Evolutionary conservation across 306 rosid genomes (phyloP), one percentile per base, ranked within the genome.

Genomic region (Spatholobus suberectus): DNA sequence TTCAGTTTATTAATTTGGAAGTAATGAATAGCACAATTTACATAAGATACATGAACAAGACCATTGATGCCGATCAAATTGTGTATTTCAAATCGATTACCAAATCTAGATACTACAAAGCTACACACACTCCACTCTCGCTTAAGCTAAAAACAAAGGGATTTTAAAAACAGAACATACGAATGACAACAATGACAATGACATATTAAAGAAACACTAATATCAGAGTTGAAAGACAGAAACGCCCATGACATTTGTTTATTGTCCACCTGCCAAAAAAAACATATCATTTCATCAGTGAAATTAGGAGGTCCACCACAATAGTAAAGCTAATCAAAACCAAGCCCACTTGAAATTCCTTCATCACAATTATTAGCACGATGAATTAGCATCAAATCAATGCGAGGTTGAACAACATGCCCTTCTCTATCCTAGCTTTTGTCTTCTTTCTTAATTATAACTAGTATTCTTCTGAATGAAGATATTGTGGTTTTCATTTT

Each of bases 231-330:
- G 81, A 47, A 32, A 55, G 76, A 38, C 82, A 29, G 73, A 78
- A 81, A 81, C 66, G n/a, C 67, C 77, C 75, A 49, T 46, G 79
- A 38, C 67, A 40, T 15, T 47, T 10, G 13, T 17, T 67, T 9
- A 29, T 20, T 65, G n/a, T 32, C 76, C 65, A 73, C 80, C 92
- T 89, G 89, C 73, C 82, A 49, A 81, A 52, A 59, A 63, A 58
- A 68, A 49, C 24, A 1, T 10, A 52, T 47, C 38, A 76, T 27
- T 40, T 75, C 66, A 51, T 27, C 24, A 55, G 69, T 15, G 37
- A 70, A 78, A 57, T 70, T 68, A 18, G 51, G 14, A 34, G 43
- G 69, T 20, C 49, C 38, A 55, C 21, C 11, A n/a, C 7, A 20
- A 74, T 61, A 51, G 32, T 20, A 9, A 44, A 44, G 70, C 10